phyloP scores from a whole-genome alignment of 345 rosid species.

The Noccaea bulbosa region DNA sequence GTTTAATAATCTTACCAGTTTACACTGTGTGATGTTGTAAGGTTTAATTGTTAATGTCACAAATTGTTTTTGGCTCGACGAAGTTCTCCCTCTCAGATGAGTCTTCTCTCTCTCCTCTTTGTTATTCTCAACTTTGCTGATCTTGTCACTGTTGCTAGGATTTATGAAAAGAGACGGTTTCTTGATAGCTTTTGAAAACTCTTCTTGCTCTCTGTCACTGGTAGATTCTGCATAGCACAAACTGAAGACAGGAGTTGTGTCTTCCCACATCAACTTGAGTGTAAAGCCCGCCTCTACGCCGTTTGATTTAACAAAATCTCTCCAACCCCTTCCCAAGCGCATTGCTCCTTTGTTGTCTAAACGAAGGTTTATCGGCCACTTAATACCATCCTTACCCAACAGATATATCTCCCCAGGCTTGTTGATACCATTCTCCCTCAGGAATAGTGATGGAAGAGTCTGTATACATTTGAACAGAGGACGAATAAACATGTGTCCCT shows the following conservation, averaged over 20 bases:
- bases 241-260: conserved; percentile 14
- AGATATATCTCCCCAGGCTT: conserved; percentile 26
- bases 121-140: neutral
- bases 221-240: conserved; percentile 9
- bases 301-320: conserved; percentile 2
- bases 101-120: conserved; percentile 16
- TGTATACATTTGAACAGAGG: conserved; percentile 8
- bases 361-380: neutral
- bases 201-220: conserved; percentile 16
- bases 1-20: conserved; percentile 9
- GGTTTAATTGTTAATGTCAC: conserved; percentile 10
- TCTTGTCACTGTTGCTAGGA: neutral
- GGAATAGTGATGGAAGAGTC: neutral
- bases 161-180: conserved; percentile 1
- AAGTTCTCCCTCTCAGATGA: conserved; percentile 2
- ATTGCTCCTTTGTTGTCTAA: neutral
- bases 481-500: neutral
- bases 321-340: conserved; percentile 21
- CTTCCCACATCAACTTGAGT: conserved; percentile 19
- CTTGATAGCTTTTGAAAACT: neutral
- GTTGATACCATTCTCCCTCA: conserved; percentile 22
- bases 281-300: neutral
- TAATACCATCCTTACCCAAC: conserved; percentile 1
- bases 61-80: conserved; percentile 7
- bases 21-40: neutral